Conservation (phyloP, 2,329 filamentous ascomycete genomes). For the Elsinoe batatas region DNA sequence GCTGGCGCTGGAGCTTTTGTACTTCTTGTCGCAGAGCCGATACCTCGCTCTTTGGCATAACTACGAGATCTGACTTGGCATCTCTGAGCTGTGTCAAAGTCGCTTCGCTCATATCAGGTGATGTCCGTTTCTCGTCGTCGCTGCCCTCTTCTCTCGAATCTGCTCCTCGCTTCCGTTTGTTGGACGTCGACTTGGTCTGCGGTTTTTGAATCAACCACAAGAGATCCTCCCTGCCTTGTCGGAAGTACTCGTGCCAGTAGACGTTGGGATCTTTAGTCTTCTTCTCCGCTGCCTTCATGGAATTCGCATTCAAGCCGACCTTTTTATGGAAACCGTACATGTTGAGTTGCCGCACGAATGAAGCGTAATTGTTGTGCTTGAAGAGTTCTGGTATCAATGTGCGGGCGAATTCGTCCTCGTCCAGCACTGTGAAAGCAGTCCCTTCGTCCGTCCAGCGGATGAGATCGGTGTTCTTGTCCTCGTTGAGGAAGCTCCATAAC, state of each 20-base stretch:
- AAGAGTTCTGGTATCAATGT: constrained; percentile 65
- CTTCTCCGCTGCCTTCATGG: constrained; percentile 91
- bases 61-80: constrained; percentile 33
- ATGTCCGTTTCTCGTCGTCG: constrained; percentile 47
- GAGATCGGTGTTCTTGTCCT: constrained; percentile 82
- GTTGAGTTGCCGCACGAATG: constrained; percentile 61
- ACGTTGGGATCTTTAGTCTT: constrained; percentile 92
- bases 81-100: constrained; percentile 26
- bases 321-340: constrained; percentile 49
- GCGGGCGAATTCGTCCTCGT: constrained; percentile 81
- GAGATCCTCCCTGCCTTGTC: constrained; percentile 81
- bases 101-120: constrained; percentile 34
- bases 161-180: constrained; percentile 36
- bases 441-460: constrained; percentile 97
- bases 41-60: constrained; percentile 62
- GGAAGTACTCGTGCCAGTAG: constrained; percentile 95
- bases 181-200: constrained; percentile 52
- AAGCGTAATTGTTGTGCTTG: constrained; percentile 72
- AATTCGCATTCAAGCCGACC: constrained; percentile 79
- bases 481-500: constrained; percentile 78
- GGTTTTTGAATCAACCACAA: constrained; percentile 96
- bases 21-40: constrained; percentile 69
- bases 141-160: constrained; percentile 60
- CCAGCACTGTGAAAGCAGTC: constrained; percentile 90
- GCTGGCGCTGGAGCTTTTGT: constrained; percentile 71